Conservation (phyloP, 2,329 filamentous ascomycete species). For the Simplicillium aogashimaense region DNA sequence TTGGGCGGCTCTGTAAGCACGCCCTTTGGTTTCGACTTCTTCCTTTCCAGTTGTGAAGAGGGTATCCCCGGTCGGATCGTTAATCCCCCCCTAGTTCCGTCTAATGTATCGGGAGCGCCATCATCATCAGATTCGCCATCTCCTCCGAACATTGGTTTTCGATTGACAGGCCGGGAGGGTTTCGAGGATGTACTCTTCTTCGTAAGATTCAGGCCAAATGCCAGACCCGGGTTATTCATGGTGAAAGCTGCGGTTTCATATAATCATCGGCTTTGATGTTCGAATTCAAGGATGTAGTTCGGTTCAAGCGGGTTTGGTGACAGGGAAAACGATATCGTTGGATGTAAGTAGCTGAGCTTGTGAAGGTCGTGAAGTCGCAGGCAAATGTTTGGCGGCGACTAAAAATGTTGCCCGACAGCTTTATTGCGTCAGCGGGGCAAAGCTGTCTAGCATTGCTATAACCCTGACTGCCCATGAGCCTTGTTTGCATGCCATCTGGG, state of each 20-base stretch:
- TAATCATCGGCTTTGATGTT: no score
- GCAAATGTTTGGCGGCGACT: not conserved
- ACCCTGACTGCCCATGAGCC: no score
- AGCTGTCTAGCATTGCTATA: not conserved
- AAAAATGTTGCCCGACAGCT: not conserved
- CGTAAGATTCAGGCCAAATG: slow-evolving; percentile 48
- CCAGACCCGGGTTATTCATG: slow-evolving; percentile 39
- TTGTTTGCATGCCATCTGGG: no score
- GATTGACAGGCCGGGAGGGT: slow-evolving; percentile 32
- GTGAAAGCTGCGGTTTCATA: slow-evolving; percentile 3
- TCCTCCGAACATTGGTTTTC: slow-evolving; percentile 49
- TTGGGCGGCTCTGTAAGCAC: slow-evolving; percentile 28
- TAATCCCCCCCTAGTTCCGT: no score
- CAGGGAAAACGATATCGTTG: no score
- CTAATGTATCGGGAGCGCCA: slow-evolving; percentile 1
- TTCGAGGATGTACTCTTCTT: slow-evolving; percentile 46
- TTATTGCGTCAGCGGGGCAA: slow-evolving; percentile 1
- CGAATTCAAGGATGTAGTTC: no score
- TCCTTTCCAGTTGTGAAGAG: slow-evolving; percentile 18
- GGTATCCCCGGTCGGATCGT: no score
- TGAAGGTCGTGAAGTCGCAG: not conserved
- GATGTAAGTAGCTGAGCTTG: no score
- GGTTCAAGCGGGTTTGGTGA: no score
- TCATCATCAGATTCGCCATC: slow-evolving; percentile 36
- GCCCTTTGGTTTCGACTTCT: slow-evolving; percentile 8